Conservation (phyloP, 345 rosid species). For the Salix dunnii region DNA sequence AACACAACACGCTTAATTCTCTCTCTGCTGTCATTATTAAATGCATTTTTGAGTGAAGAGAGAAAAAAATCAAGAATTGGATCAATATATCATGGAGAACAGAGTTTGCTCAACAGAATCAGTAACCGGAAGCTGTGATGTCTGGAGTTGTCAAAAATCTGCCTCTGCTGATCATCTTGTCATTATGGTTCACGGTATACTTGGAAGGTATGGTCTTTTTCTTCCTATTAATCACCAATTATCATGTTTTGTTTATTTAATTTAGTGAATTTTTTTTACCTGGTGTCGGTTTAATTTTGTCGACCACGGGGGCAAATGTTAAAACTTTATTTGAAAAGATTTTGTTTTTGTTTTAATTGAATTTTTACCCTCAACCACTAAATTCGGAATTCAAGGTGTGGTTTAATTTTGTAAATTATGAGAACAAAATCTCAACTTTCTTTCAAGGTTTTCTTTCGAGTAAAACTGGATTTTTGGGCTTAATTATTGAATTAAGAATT, state of each 20-base stretch:
- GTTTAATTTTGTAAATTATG: neutral
- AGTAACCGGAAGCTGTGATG: slow-evolving; percentile 59
- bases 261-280: neutral
- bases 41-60: neutral
- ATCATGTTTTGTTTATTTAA: neutral
- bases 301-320: neutral
- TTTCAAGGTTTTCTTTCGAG: neutral
- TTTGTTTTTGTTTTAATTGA: neutral
- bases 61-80: neutral
- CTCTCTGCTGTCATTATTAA: neutral
- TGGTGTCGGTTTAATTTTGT: neutral
- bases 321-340: neutral
- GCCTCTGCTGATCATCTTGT: slow-evolving; percentile 90
- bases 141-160: slow-evolving; percentile 64
- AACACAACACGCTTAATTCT: neutral
- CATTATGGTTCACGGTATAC: slow-evolving; percentile 91
- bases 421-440: neutral
- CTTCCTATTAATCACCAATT: neutral
- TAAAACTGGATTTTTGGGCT: neutral
- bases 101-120: slow-evolving; percentile 68
- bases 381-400: neutral
- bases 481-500: neutral
- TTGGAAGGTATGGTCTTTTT: slow-evolving; percentile 58
- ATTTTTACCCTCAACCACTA: neutral
- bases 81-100: slow-evolving; percentile 6